phyloP scores from a whole-genome alignment of 352 stramenopile species.

The Phytophthora quininea region DNA sequence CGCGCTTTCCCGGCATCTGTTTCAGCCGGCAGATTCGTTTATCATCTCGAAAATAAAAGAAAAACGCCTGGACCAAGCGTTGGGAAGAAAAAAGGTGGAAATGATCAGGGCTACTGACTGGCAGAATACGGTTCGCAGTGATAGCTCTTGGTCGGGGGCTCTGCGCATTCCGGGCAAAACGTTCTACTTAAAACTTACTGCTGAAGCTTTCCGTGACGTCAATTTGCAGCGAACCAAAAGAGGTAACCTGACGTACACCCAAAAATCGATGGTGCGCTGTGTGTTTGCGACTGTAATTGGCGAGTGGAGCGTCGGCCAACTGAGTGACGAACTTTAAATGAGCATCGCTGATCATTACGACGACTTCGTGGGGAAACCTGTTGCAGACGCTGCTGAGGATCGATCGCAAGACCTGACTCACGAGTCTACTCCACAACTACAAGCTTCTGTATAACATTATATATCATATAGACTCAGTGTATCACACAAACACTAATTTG shows the following conservation, averaged over 20 bases:
- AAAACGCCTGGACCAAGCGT: neutral
- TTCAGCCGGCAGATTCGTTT: conserved; percentile 4
- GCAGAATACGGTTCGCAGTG: neutral
- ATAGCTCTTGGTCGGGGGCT: neutral
- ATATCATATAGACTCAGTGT: no score
- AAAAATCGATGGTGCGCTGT: neutral
- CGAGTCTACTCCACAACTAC: neutral
- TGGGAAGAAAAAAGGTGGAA: neutral
- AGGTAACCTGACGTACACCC: neutral
- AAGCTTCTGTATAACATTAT: no score
- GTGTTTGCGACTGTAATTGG: neutral
- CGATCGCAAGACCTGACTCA: neutral
- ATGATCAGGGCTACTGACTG: neutral
- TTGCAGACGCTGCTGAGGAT: neutral
- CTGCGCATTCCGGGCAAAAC: neutral
- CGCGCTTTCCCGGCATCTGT: conserved; percentile 1
- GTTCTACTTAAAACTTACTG: neutral
- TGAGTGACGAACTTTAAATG: neutral
- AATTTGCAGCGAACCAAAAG: neutral
- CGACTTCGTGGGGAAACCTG: neutral
- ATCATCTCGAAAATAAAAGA: conserved; percentile 8
- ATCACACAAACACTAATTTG: neutral
- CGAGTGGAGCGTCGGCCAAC: neutral
- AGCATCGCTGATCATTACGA: neutral
- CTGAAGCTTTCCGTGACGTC: neutral